Base-by-base conservation (phyloP, 1,284 basidiomycete genomes). In the Inonotus obliquus region DNA sequence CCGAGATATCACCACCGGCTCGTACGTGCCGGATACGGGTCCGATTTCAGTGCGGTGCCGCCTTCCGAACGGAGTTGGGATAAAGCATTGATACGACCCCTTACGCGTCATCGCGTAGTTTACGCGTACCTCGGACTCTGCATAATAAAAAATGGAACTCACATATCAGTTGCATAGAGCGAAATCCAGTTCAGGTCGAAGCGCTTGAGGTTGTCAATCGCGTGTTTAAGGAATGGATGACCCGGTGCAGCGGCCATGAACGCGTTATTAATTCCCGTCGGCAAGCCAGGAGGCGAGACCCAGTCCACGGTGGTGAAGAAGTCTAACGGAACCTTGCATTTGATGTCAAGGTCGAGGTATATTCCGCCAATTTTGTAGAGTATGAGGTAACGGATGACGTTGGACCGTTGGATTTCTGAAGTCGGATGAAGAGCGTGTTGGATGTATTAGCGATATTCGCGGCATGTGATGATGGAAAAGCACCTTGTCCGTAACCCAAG, bases 291-390 rank as follows among this genome's bases (percentile, higher is more conserved):
- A 23, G 56, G 56, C 44, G 56, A 57, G 14, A 57, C 47, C 56
- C 56, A 57, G 56, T 57, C 56, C 29, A 57, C 56, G 27, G 56
- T 57, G 19, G 56, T 57, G 41, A 57, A 57, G 29, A 57, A 57
- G 45, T 57, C 56, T 4, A 57, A 44, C 9, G 56, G 56, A 17
- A 38, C 56, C 25, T 57, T 57, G 45, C 56, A 57, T 23, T 57
- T 57, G 44, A 57, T 49, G 25, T 57, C 56, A 27, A 57, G 41
- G 32, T 57, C 56, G 9, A 57, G 17, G 35, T 57, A 57, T 2
- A 57, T 57, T 19, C 56, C 56, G 27, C 56, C 56, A 25, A 57
- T 57, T 37, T 57, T 57, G 45, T 57, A 57, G 11, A 57, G 35
- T 0, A 57, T 37, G 45, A 57, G 56, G 45, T 57, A 57, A 2